Conservation (phyloP, 2,329 filamentous ascomycete species). For the Acarospora socialis region DNA sequence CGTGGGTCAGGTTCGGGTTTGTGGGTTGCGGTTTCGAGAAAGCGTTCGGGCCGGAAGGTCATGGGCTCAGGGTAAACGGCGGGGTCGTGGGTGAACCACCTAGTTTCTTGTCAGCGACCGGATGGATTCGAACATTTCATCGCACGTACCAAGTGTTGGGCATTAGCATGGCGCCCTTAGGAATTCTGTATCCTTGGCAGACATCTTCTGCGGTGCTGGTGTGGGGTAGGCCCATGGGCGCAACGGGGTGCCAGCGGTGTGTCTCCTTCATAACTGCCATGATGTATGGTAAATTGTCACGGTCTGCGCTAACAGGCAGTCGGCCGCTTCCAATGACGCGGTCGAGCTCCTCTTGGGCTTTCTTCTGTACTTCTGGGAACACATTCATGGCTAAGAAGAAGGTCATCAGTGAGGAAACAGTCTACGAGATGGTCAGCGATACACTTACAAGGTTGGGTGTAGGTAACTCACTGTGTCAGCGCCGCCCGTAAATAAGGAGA, state of each 20-base stretch:
- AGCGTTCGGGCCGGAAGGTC: constrained; percentile 31
- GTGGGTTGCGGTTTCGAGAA: constrained; percentile 19
- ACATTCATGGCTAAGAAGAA: constrained; percentile 36
- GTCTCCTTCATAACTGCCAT: constrained; percentile 21
- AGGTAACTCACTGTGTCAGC: constrained; percentile 24
- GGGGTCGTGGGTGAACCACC: constrained; percentile 28
- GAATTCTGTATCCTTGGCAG: constrained; percentile 36
- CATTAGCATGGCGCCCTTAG: constrained; percentile 32
- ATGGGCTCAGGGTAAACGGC: constrained; percentile 23
- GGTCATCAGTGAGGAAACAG: constrained; percentile 32
- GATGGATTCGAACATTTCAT: no score
- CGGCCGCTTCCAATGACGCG: constrained; percentile 22
- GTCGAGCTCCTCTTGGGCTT: constrained; percentile 31
- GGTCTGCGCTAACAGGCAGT: constrained; percentile 21
- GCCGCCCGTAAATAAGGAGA: constrained; percentile 29
- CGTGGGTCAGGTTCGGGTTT: constrained; percentile 25
- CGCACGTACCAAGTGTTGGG: constrained; percentile 28
- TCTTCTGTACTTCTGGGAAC: constrained; percentile 29
- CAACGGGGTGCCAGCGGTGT: constrained; percentile 28
- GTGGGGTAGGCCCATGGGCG: constrained; percentile 34
- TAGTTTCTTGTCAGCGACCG: no score
- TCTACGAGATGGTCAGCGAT: no score
- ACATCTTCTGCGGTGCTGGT: constrained; percentile 34
- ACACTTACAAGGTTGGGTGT: neutral
- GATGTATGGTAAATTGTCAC: constrained; percentile 20